phyloP scores from a whole-genome alignment of 768 basidiomycete genomes.

The Gymnopilus junonius region DNA sequence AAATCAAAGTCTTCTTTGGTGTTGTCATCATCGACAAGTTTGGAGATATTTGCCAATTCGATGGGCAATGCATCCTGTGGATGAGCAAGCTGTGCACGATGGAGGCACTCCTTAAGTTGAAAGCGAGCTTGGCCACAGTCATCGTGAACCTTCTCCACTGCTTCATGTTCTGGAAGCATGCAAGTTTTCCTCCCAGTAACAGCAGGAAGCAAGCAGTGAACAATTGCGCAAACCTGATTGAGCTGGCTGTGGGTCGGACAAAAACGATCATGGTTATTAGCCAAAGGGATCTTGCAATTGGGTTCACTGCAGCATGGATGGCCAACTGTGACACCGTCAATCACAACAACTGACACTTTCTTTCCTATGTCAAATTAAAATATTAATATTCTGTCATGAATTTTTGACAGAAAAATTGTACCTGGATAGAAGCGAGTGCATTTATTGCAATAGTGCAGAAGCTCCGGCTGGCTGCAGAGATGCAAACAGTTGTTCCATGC shows the following conservation, averaged over 20 bases:
- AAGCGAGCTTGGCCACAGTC: constrained; percentile 1
- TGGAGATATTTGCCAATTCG: background rate
- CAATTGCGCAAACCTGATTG: background rate
- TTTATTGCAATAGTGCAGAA: constrained; percentile 18
- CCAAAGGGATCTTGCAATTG: constrained; percentile 11
- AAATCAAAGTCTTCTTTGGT: background rate
- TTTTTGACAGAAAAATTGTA: background rate
- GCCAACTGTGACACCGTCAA: constrained; percentile 18
- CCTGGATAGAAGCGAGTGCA: constrained; percentile 10
- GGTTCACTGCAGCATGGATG: constrained; percentile 9
- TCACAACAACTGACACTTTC: constrained; percentile 15
- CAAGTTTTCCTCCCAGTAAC: background rate
- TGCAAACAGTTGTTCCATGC: constrained; percentile 6
- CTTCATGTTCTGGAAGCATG: constrained; percentile 5
- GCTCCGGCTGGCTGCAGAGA: constrained; percentile 7
- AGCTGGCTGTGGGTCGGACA: background rate
- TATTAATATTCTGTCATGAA: background rate
- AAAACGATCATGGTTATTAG: constrained; percentile 2
- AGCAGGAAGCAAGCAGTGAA: background rate
- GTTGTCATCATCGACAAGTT: background rate
- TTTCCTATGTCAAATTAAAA: background rate
- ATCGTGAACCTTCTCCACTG: constrained; percentile 5
- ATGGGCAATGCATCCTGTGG: background rate
- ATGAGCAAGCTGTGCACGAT: background rate
- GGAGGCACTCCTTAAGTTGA: background rate